Evolutionary conservation across 2,329 filamentous ascomycete species (phyloP), one percentile per base, ranked within the genome.

Genomic region (Ophiostoma ips): DNA sequence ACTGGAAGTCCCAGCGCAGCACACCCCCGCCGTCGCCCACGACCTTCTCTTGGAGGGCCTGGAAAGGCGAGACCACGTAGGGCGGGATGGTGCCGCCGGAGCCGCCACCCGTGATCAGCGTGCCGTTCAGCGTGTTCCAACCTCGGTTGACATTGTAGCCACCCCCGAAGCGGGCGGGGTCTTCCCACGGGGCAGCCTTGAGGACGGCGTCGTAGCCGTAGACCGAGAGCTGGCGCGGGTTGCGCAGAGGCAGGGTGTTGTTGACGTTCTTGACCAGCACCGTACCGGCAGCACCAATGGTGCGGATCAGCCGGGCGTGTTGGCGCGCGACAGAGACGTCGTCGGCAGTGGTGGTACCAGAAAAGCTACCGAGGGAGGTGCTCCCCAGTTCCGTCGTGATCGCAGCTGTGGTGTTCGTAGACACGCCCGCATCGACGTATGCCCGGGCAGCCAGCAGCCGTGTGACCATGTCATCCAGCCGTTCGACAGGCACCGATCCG

Each of bases 401-500:
- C 12, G n/a, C 21, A 12, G 18, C 44, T 8, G 24, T 28, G 16
- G 10, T 0, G 64, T 65, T 13, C 62, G 58, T 43, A 77, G 54
- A 61, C 7, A 8, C 43, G 18, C 51, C 50, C n/a, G 56, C 30
- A 19, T 24, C 41, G 21, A 69, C 59, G 34, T 66, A 63, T 51
- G 65, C 64, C 64, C 63, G 38, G 30, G 52, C 49, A 1, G 52
- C 52, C n/a, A 53, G 36, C 21, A 53, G 45, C 55, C 87, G 79
- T 10, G 81, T 83, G 0, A 77, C 83, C 79, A 90, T 90, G 62
- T 94, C 87, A 50, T 84, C 81, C 1, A 94, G 60, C 24, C 87
- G 74, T 60, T 73, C 79, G 56, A 82, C 77, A 1, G 76, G 76
- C 9, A 94, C 69, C 0, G 83, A 85, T 4, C 86, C 84, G 58